These are phyloP conservation scores for Fusarium solani-melongenae DNA, from an alignment of 2,329 filamentous ascomycete species.

Conservation along the genomic window DNA sequence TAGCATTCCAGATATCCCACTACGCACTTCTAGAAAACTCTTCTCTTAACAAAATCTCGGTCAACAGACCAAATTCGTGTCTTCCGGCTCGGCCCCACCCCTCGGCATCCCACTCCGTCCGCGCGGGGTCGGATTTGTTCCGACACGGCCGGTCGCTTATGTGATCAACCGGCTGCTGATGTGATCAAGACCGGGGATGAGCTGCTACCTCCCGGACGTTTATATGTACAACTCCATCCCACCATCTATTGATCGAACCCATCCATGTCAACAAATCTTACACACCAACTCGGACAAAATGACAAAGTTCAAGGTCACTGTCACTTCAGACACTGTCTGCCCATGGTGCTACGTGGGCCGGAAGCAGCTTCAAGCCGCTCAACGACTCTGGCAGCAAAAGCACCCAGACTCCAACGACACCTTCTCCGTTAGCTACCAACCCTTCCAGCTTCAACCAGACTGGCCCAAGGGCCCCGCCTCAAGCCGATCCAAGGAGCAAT, in stretches of 20 bases:
- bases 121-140: constrained; percentile 8
- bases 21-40: neutral
- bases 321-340: constrained; percentile 63
- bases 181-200: constrained; percentile 5
- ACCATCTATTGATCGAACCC: neutral
- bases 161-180: constrained; percentile 25
- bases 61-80: neutral
- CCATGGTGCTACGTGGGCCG: constrained; percentile 64
- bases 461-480: constrained; percentile 44
- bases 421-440: constrained; percentile 59
- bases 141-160: constrained; percentile 19
- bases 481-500: constrained; percentile 51
- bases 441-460: constrained; percentile 57
- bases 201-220: constrained; percentile 4
- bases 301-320: constrained; percentile 64
- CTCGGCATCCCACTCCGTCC: constrained; percentile 31
- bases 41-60: neutral
- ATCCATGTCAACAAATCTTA: constrained; percentile 3
- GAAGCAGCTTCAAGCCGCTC: constrained; percentile 58
- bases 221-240: constrained; percentile 3
- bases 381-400: constrained; percentile 52
- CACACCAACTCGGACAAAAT: constrained; percentile 55
- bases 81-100: neutral
- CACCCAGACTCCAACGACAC: constrained; percentile 67
- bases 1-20: neutral